A percentile compares a stretch with the other conserved stretches of the same genome.
Evolutionary conservation across 805 yeast species (phyloP).

Genomic region (Saturnispora dispora): DNA sequence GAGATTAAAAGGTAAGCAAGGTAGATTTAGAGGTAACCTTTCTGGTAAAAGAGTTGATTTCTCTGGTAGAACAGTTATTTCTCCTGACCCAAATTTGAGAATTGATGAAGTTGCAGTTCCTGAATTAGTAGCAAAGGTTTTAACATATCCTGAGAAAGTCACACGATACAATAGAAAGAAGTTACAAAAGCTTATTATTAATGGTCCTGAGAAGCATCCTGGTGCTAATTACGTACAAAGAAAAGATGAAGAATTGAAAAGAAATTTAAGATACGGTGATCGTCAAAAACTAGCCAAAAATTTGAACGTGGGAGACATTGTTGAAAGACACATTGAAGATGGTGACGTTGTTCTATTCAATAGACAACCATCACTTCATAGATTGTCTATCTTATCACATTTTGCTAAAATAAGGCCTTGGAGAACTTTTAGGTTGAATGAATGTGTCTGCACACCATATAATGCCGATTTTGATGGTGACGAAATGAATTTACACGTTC

Average conservation of each 20-base stretch:
- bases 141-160: constrained; percentile 93
- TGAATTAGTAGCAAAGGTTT: constrained; percentile 87
- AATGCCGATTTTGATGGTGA: constrained; percentile 99
- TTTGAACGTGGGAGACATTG: constrained; percentile 80
- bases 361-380: constrained; percentile 95
- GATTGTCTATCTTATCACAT: constrained; percentile 89
- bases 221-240: constrained; percentile 92
- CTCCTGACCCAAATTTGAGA: constrained; percentile 93
- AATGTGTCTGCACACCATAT: constrained; percentile 98
- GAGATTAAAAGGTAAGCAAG: constrained; percentile 96
- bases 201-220: constrained; percentile 86
- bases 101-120: constrained; percentile 99
- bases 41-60: constrained; percentile 99
- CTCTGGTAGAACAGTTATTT: constrained; percentile 95
- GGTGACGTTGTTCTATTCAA: constrained; percentile 94
- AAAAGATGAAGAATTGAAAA: constrained; percentile 73
- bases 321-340: constrained; percentile 94
- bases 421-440: constrained; percentile 94
- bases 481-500: constrained; percentile 99
- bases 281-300: constrained; percentile 65
- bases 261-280: constrained; percentile 87
- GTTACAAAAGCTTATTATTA: constrained; percentile 60
- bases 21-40: constrained; percentile 95
- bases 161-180: constrained; percentile 79
- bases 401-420: constrained; percentile 95